These are phyloP conservation scores for Eucalyptus curtisii DNA, from an alignment of 345 rosid species.

Conservation along the genomic window DNA sequence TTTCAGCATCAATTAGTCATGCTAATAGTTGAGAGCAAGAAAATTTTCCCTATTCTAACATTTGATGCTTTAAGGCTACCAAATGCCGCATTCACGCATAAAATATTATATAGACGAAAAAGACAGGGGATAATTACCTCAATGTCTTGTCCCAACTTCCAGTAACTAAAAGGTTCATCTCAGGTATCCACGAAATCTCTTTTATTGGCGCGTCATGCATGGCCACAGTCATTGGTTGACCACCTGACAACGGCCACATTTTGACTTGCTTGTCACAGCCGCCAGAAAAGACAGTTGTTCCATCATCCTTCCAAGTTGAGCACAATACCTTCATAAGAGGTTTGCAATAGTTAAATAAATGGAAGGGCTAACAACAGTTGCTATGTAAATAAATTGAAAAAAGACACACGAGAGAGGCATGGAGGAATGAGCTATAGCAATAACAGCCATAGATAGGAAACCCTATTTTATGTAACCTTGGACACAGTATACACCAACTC, in stretches of 20 bases:
- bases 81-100: neutral
- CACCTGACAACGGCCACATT: constrained; percentile 97
- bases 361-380: neutral
- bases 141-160: constrained; percentile 97
- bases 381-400: neutral
- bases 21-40: neutral
- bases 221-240: constrained; percentile 82
- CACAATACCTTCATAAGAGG: constrained; percentile 52
- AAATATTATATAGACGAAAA: neutral
- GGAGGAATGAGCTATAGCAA: neutral
- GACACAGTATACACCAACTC: neutral
- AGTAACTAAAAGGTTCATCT: constrained; percentile 71
- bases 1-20: neutral
- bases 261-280: constrained; percentile 99
- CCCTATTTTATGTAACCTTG: neutral
- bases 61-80: neutral
- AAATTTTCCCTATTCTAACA: neutral
- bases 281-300: constrained; percentile 81
- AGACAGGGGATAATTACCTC: constrained; percentile 24
- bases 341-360: neutral
- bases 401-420: neutral
- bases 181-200: constrained; percentile 90
- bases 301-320: constrained; percentile 99
- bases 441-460: neutral
- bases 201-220: constrained; percentile 87